A percentile compares a stretch with the other conserved stretches of the same genome.
These are phyloP conservation scores for Jacaranda copaia DNA, from an alignment of 257 asterid genomes.

Conservation along the genomic window DNA sequence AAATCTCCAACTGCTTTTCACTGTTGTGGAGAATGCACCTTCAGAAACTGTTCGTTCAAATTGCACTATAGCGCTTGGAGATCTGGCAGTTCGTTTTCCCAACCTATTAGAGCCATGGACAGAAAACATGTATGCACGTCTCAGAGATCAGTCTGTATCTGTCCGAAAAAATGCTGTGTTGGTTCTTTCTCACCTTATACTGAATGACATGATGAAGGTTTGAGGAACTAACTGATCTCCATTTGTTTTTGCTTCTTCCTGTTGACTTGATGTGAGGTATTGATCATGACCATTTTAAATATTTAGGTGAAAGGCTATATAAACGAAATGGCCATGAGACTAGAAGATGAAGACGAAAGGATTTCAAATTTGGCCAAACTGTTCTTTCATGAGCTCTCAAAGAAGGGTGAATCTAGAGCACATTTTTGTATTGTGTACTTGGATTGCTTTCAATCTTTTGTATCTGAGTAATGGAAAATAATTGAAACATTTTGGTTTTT, in stretches of 20 bases:
- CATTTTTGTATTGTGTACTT: neutral
- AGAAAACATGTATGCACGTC: constrained; percentile 93
- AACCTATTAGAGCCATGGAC: constrained; percentile 99
- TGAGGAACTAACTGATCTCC: constrained; percentile 35
- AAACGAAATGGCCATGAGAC: constrained; percentile 86
- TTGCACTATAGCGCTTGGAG: constrained; percentile 98
- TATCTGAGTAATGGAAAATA: constrained; percentile 17
- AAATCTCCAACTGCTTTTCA: constrained; percentile 96
- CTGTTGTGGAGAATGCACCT: constrained; percentile 94
- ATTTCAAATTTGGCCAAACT: constrained; percentile 86
- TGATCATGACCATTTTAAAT: constrained; percentile 31
- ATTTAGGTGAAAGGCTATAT: constrained; percentile 92
- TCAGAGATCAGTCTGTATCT: constrained; percentile 77
- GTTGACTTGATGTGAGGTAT: constrained; percentile 33
- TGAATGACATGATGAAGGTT: constrained; percentile 99
- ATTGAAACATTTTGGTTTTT: constrained; percentile 36
- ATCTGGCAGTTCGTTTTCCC: constrained; percentile 95
- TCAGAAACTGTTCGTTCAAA: constrained; percentile 95
- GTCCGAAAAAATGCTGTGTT: constrained; percentile 91
- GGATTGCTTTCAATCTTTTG: constrained; percentile 16
- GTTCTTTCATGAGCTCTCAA: constrained; percentile 90
- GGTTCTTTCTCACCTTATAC: constrained; percentile 97
- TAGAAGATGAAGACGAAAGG: constrained; percentile 93
- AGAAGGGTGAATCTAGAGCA: constrained; percentile 69
- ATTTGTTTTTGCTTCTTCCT: constrained; percentile 8